Base-by-base conservation (phyloP, 345 rosid species). In the Eucalyptus viminalis region DNA sequence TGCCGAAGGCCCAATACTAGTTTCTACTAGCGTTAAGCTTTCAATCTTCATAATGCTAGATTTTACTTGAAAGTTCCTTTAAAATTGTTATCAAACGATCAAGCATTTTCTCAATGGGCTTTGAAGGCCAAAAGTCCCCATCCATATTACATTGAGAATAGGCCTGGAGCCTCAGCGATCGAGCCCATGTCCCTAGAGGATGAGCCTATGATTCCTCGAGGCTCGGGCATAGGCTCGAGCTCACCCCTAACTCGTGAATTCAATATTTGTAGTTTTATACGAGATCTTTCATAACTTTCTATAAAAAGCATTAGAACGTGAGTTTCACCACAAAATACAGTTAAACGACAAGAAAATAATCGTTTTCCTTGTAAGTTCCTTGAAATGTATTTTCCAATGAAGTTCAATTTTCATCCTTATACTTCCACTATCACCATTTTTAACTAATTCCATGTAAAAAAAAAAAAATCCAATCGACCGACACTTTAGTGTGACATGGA, bases 91-190 rank as follows among this genome's bases (percentile, higher is more conserved):
- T 51, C 4, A 3, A 51, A 51, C 4, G 1, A 51, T 51, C 56
- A 0, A 17, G 0, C 22, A 51, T 17, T 17, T 51, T 51, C 1
- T 1, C 1, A 51, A 51, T 51, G 4, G 9, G 4, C 9, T 17
- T 51, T 51, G 22, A 17, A 51, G 2, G 56, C 22, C 56, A 2
- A 51, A 51, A 51, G 56, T 51, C 56, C 9, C 56, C 56, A 17
- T 22, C 9, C 1, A 17, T 51, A 51, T 51, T 51, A 51, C 54
- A 6, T 51, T 51, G 21, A 51, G 54, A 51, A 27, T 62, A 14
- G 1, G 31, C 69, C 2, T 27, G 3, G 0, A n/a, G 15, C 69
- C 16, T 62, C 1, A 6, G 5, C 1, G 5, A 4, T 62, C 2
- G 8, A 62, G 9, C 9, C 31, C 69, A 13, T 29, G 17, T 62